Percentiles rank a stretch among this genome's conserved stretches.
Evolutionary conservation across 495 filamentous ascomycete genomes (phyloP).

Genomic region (Aspergillus steynii): DNA sequence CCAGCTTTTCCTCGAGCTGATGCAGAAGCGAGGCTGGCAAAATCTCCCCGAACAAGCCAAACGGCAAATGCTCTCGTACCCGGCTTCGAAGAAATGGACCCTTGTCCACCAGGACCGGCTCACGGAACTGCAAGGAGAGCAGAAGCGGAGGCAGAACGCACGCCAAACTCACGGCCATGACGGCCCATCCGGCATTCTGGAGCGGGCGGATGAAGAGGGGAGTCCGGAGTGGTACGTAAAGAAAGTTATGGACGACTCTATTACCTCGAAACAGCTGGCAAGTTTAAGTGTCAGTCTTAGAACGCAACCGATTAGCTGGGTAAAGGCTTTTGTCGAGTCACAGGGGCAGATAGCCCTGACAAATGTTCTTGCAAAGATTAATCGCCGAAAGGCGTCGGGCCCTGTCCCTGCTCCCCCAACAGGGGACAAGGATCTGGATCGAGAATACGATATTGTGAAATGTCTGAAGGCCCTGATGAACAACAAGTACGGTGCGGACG

Average conservation of each 20-base stretch:
- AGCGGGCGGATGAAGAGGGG: constrained; percentile 85
- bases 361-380: constrained; percentile 90
- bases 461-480: constrained; percentile 97
- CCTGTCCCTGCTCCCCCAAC: constrained; percentile 63
- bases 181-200: constrained; percentile 63
- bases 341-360: constrained; percentile 96
- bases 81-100: constrained; percentile 94
- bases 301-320: constrained; percentile 96
- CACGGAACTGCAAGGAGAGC: constrained; percentile 89
- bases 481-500: constrained; percentile 97
- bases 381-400: constrained; percentile 77
- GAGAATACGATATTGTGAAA: constrained; percentile 97
- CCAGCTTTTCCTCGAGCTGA: constrained; percentile 85
- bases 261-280: constrained; percentile 85
- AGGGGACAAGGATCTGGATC: constrained; percentile 84
- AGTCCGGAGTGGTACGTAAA: constrained; percentile 98
- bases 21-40: constrained; percentile 97
- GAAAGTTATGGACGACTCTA: constrained; percentile 93
- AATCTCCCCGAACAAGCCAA: constrained; percentile 94
- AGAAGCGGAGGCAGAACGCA: constrained; percentile 77
- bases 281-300: constrained; percentile 91
- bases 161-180: constrained; percentile 62
- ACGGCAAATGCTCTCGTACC: constrained; percentile 93
- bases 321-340: constrained; percentile 93
- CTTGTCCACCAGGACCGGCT: constrained; percentile 93